These are phyloP conservation scores for Alloascoidea africana DNA, from an alignment of 805 yeast species.

Conservation along the genomic window DNA sequence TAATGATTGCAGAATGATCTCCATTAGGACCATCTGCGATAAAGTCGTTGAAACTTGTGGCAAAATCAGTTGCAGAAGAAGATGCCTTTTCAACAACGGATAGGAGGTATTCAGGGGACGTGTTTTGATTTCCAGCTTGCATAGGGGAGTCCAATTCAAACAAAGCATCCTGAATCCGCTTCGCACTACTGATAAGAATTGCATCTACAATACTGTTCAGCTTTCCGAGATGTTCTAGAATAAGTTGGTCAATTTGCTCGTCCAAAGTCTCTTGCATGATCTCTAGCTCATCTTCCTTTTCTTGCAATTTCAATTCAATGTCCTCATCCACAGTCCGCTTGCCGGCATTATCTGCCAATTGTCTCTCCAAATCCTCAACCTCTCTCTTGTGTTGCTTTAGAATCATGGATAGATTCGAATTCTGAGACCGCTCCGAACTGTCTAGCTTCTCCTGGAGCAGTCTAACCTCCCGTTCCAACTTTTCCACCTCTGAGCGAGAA, in stretches of 20 bases:
- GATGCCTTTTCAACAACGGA: conserved; percentile 60
- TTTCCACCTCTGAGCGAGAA: conserved; percentile 50
- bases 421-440: conserved; percentile 45
- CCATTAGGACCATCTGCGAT: conserved; percentile 63
- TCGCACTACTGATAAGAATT: conserved; percentile 50
- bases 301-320: conserved; percentile 33
- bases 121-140: conserved; percentile 68
- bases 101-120: conserved; percentile 54
- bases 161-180: conserved; percentile 54
- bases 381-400: conserved; percentile 52
- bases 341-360: conserved; percentile 15
- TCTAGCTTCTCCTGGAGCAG: conserved; percentile 42
- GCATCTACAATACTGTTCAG: conserved; percentile 51
- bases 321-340: conserved; percentile 13
- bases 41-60: conserved; percentile 58
- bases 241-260: conserved; percentile 40
- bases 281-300: conserved; percentile 66
- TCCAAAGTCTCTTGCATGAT: conserved; percentile 70
- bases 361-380: conserved; percentile 31
- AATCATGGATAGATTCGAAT: conserved; percentile 43
- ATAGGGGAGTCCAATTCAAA: conserved; percentile 64
- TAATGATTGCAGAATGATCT: conserved; percentile 42
- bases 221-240: conserved; percentile 31
- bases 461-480: conserved; percentile 46
- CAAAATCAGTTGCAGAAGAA: conserved; percentile 62